Percentiles rank a stretch among this genome's conserved stretches.
These are phyloP conservation scores for Blastobotrys aristatus DNA, from an alignment of 1,139 yeast genomes.

Conservation along the genomic window DNA sequence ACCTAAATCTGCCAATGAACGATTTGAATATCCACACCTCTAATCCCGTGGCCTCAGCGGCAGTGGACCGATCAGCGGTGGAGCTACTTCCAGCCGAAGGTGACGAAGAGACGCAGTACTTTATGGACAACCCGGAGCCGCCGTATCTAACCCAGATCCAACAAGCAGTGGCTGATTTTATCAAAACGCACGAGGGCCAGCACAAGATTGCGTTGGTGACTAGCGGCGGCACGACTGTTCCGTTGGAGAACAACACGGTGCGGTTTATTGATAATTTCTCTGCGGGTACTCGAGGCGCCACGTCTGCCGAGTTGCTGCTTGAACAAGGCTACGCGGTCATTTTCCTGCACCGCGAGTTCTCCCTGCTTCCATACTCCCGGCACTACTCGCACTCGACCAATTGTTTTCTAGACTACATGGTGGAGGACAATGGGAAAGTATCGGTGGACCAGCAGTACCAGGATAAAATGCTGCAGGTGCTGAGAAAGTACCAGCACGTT, in stretches of 20 bases:
- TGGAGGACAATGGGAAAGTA: conserved; percentile 31
- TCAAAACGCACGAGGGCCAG: conserved; percentile 38
- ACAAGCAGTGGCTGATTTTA: conserved; percentile 53
- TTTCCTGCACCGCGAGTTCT: conserved; percentile 86
- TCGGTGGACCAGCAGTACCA: conserved; percentile 56
- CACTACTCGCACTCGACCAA: conserved; percentile 82
- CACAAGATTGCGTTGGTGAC: conserved; percentile 73
- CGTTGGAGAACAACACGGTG: conserved; percentile 92
- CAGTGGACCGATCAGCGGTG: conserved; percentile 72
- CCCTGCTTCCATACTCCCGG: conserved; percentile 84
- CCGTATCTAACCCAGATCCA: conserved; percentile 60
- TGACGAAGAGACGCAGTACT: conserved; percentile 71
- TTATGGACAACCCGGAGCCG: conserved; percentile 68
- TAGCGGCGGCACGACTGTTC: conserved; percentile 98
- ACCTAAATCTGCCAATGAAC: conserved; percentile 8
- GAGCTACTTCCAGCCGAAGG: conserved; percentile 75
- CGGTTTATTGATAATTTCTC: conserved; percentile 94
- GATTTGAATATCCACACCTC: conserved; percentile 48
- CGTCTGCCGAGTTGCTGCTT: conserved; percentile 87
- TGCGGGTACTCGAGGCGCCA: conserved; percentile 97
- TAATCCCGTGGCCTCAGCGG: conserved; percentile 63
- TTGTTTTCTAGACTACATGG: conserved; percentile 80
- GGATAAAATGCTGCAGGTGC: conserved; percentile 56
- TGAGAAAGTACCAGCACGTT: conserved; percentile 60
- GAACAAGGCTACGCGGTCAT: conserved; percentile 86